phyloP scores from a whole-genome alignment of 192 early-diverging fungal species.

The Entomortierella parvispora region DNA sequence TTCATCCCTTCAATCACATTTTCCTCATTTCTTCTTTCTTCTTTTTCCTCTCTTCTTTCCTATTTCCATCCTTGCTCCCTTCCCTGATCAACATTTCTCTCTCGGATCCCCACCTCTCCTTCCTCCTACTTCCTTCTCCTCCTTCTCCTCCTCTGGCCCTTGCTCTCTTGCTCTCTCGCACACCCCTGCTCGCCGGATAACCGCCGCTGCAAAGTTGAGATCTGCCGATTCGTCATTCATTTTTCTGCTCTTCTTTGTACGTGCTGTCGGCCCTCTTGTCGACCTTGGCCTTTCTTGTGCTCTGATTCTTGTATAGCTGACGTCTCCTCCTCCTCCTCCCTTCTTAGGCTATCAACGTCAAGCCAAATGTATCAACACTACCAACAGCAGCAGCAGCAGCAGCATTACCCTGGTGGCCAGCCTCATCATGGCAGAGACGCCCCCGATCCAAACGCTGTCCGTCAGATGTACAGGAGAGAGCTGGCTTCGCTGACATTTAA shows the following conservation, averaged over 20 bases:
- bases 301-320: no score
- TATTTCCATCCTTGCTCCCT: no score
- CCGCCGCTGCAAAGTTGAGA: no score
- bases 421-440: conserved; percentile 10
- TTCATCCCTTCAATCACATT: background rate
- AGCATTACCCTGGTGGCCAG: background rate
- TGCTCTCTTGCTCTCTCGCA: background rate
- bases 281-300: background rate
- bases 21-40: background rate
- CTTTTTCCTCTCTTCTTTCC: no score
- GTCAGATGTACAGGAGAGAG: conserved; percentile 68
- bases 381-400: background rate
- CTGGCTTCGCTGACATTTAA: conserved; percentile 90
- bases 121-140: no score
- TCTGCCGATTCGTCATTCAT: no score
- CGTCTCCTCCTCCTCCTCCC: background rate
- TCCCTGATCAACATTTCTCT: no score
- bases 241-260: background rate
- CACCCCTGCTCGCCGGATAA: no score
- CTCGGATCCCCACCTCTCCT: no score
- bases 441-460: conserved; percentile 44
- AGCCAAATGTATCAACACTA: background rate
- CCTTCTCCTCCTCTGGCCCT: background rate
- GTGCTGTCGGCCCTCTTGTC: background rate
- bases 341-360: background rate